A percentile compares a stretch with the other conserved stretches of the same genome.
Conservation (phyloP, 2,329 filamentous ascomycete genomes). For the Diaporthe nobilis region DNA sequence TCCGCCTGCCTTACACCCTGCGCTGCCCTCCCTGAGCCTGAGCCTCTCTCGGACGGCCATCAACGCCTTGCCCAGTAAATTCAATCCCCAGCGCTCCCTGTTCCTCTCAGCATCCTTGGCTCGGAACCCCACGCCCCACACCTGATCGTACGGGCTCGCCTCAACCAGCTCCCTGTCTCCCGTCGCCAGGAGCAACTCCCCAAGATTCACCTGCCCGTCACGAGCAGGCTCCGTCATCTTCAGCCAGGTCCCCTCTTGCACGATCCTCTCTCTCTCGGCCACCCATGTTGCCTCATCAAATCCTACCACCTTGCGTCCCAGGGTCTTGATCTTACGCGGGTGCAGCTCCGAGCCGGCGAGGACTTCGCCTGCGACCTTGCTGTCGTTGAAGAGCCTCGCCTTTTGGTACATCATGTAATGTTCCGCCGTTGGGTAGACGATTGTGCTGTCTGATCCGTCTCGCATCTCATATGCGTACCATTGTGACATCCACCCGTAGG, state of each 20-base stretch:
- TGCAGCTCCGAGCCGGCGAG: conserved; percentile 55
- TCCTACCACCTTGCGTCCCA: conserved; percentile 68
- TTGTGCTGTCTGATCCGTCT: conserved; percentile 52
- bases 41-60: conserved; percentile 69
- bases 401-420: conserved; percentile 71
- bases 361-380: conserved; percentile 60
- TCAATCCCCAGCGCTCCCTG: conserved; percentile 71
- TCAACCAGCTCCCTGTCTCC: conserved; percentile 74
- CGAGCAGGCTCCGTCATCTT: conserved; percentile 66
- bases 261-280: conserved; percentile 65
- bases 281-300: conserved; percentile 69
- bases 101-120: conserved; percentile 63
- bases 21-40: conserved; percentile 60
- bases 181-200: conserved; percentile 67
- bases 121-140: conserved; percentile 77
- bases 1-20: conserved; percentile 40
- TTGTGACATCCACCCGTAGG: conserved; percentile 72
- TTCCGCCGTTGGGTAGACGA: conserved; percentile 65
- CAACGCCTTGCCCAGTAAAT: conserved; percentile 74
- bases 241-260: conserved; percentile 68
- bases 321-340: conserved; percentile 64
- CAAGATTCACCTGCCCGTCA: conserved; percentile 57
- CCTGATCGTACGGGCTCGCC: conserved; percentile 70
- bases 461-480: conserved; percentile 70
- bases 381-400: conserved; percentile 64